Evolutionary conservation across 768 basidiomycete species (phyloP).

Genomic region (Exsudoporus frostii): DNA sequence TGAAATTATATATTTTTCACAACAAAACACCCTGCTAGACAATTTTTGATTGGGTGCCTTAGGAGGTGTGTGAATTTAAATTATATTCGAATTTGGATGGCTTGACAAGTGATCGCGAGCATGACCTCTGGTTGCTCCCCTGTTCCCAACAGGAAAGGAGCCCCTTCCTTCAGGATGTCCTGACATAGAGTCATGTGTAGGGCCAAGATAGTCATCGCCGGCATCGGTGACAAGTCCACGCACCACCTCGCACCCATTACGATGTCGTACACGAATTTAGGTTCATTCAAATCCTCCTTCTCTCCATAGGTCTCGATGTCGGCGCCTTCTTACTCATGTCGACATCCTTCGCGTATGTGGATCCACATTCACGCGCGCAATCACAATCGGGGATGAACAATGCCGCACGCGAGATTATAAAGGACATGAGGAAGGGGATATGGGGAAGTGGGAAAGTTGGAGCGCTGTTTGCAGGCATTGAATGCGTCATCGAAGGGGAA

Average conservation of each 20-base stretch:
- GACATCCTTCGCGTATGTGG: slow-evolving; percentile 91
- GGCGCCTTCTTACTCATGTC: slow-evolving; percentile 98
- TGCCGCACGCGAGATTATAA: slow-evolving; percentile 74
- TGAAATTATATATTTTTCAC: too few species aligned
- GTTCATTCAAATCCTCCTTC: neutral
- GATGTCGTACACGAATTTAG: slow-evolving; percentile 3
- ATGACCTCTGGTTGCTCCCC: slow-evolving; percentile 55
- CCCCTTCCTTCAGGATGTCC: slow-evolving; percentile 82
- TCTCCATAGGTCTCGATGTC: slow-evolving; percentile 71
- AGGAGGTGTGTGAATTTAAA: too few species aligned
- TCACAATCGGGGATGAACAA: slow-evolving; percentile 54
- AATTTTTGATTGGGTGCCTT: too few species aligned
- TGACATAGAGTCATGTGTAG: slow-evolving; percentile 86
- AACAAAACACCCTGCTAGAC: too few species aligned
- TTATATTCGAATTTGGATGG: slow-evolving; percentile 1
- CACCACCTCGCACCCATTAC: neutral
- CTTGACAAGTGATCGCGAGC: neutral
- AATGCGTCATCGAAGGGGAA: slow-evolving; percentile 93
- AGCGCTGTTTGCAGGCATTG: slow-evolving; percentile 89
- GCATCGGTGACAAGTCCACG: slow-evolving; percentile 68
- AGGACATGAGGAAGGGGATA: slow-evolving; percentile 94
- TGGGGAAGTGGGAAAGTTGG: slow-evolving; percentile 88
- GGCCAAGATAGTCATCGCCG: slow-evolving; percentile 79
- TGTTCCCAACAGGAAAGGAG: slow-evolving; percentile 84
- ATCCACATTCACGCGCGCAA: slow-evolving; percentile 74